Conservation (phyloP, 441 rosid species). For the Rhodomyrtus psidioides region DNA sequence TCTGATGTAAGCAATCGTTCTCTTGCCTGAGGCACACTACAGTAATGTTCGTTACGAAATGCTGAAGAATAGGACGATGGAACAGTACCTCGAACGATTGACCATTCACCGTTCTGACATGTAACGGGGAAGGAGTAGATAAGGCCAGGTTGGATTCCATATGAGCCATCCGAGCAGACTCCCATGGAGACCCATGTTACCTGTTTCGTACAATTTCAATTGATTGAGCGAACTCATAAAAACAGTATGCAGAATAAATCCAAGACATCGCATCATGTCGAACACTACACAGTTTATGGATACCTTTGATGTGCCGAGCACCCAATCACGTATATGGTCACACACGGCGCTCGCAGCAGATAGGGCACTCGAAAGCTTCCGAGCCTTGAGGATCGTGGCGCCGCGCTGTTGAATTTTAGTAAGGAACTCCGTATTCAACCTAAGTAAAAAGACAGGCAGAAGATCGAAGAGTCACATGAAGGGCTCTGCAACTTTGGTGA, state of each 20-base stretch:
- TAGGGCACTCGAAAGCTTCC: slow-evolving; percentile 62
- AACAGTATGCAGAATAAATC: neutral
- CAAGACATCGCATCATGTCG: neutral
- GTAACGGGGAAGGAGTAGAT: slow-evolving; percentile 76
- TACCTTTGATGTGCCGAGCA: slow-evolving; percentile 70
- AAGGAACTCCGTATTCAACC: slow-evolving; percentile 54
- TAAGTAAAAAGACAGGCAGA: neutral
- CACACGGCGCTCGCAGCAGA: slow-evolving; percentile 83
- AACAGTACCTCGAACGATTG: slow-evolving; percentile 47
- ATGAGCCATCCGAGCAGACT: slow-evolving; percentile 83
- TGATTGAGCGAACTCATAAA: neutral
- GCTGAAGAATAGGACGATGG: neutral
- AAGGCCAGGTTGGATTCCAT: slow-evolving; percentile 56
- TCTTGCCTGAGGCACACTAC: too few species aligned
- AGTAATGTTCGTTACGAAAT: too few species aligned
- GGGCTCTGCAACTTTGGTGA: neutral
- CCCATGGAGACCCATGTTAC: slow-evolving; percentile 93
- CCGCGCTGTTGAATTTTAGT: slow-evolving; percentile 63
- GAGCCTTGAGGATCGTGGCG: slow-evolving; percentile 53
- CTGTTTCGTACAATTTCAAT: slow-evolving; percentile 7
- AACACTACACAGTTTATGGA: neutral
- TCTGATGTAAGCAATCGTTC: neutral
- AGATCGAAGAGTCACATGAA: neutral
- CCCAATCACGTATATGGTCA: slow-evolving; percentile 77
- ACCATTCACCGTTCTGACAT: slow-evolving; percentile 70